Percentiles rank a stretch among this genome's conserved stretches.
phyloP scores from a whole-genome alignment of 768 basidiomycete species.

The Trametopsis cervina region DNA sequence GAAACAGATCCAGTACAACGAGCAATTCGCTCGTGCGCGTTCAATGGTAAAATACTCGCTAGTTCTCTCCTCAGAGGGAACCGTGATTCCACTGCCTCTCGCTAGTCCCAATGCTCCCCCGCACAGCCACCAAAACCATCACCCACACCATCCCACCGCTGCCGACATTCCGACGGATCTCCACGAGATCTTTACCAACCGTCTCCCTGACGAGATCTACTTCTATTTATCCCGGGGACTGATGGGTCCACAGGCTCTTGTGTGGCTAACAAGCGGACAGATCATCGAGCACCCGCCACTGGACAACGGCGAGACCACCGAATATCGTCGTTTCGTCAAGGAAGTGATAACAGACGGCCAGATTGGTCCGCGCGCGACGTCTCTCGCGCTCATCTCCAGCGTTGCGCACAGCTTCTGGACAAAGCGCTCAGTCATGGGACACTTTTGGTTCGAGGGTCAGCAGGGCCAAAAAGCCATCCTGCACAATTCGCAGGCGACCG shows the following conservation, averaged over 20 bases:
- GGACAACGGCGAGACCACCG: conserved; percentile 91
- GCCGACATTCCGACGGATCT: conserved; percentile 88
- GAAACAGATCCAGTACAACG: conserved; percentile 71
- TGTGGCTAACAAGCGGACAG: conserved; percentile 90
- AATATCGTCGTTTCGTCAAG: conserved; percentile 92
- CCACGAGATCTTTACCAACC: conserved; percentile 91
- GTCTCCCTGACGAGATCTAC: conserved; percentile 93
- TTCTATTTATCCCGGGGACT: conserved; percentile 94
- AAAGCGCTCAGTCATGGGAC: conserved; percentile 61
- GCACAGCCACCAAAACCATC: conserved; percentile 38
- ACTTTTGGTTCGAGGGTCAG: conserved; percentile 68
- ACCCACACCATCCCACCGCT: conserved; percentile 68
- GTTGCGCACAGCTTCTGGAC: conserved; percentile 79
- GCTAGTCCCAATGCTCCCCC: conserved; percentile 44
- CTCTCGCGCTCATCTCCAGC: conserved; percentile 81
- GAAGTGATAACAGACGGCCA: conserved; percentile 94
- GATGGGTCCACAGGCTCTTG: conserved; percentile 79
- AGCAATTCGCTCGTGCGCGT: conserved; percentile 83
- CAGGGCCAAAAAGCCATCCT: conserved; percentile 42
- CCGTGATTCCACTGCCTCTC: conserved; percentile 74
- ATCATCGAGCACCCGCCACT: conserved; percentile 83
- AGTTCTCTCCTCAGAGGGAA: conserved; percentile 82
- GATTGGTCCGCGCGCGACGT: conserved; percentile 87
- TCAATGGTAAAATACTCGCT: conserved; percentile 90
- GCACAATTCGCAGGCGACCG: conserved; percentile 75